A percentile compares a stretch with the other conserved stretches of the same genome.
These are phyloP conservation scores for Anthracocystis setariae DNA, from an alignment of 1,284 basidiomycete species.

Conservation along the genomic window DNA sequence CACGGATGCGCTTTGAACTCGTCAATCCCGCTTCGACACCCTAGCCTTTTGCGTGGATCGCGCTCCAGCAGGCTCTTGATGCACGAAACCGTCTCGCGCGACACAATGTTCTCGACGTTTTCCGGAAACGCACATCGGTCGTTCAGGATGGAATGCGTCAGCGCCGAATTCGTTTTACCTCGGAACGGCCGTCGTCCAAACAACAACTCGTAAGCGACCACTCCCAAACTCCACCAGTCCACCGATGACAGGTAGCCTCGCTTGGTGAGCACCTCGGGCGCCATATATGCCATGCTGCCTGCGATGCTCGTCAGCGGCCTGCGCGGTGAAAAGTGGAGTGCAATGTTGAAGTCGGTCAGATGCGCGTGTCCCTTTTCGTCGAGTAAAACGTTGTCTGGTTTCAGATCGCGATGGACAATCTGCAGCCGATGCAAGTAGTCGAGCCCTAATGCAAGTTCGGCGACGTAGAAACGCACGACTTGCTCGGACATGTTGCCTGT, in stretches of 20 bases:
- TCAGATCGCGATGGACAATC: constrained; percentile 84
- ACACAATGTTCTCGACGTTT: constrained; percentile 59
- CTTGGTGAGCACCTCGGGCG: constrained; percentile 62
- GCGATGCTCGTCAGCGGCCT: constrained; percentile 86
- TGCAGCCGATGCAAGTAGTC: constrained; percentile 88
- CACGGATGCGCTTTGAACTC: constrained; percentile 81
- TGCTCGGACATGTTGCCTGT: constrained; percentile 80
- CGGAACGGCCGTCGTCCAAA: constrained; percentile 61
- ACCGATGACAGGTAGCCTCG: constrained; percentile 60
- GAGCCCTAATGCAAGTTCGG: constrained; percentile 85
- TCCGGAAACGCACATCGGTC: constrained; percentile 61
- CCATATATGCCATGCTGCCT: constrained; percentile 95
- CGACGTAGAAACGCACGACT: constrained; percentile 86
- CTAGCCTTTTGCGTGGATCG: constrained; percentile 81
- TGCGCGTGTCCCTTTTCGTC: constrained; percentile 93
- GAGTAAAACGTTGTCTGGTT: constrained; percentile 95
- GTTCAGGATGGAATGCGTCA: constrained; percentile 61
- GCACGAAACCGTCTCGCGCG: constrained; percentile 50
- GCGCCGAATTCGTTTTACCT: constrained; percentile 61
- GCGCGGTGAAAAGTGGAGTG: constrained; percentile 91
- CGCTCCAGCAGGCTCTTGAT: constrained; percentile 76
- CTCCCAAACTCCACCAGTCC: constrained; percentile 64
- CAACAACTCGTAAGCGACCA: constrained; percentile 60
- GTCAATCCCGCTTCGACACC: constrained; percentile 78
- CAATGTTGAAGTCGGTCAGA: constrained; percentile 97